Evolutionary conservation across 495 filamentous ascomycete species (phyloP).

Genomic region (Hypoxylon fuscum): DNA sequence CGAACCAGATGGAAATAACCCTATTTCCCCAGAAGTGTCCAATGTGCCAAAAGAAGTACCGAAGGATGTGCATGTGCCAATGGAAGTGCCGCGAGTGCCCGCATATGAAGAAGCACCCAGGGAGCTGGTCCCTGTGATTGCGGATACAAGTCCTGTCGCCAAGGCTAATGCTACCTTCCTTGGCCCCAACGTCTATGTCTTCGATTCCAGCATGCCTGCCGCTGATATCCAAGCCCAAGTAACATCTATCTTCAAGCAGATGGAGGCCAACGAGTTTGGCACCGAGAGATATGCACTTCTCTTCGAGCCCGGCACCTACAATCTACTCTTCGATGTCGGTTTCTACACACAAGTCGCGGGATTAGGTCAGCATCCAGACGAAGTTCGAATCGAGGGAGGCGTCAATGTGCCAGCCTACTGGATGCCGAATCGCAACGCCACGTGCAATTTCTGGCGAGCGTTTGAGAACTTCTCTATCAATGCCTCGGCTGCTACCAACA

Average conservation of each 20-base stretch:
- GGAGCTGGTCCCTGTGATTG: no score
- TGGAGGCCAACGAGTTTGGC: conserved; percentile 48
- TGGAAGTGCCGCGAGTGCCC: no score
- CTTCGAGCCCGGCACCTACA: conserved; percentile 42
- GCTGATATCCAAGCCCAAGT: conserved; percentile 35
- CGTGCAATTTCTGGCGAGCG: conserved; percentile 46
- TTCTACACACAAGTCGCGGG: conserved; percentile 47
- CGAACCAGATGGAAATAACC: no score
- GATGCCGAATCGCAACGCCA: conserved; percentile 47
- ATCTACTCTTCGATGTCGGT: conserved; percentile 44
- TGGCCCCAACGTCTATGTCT: conserved; percentile 42
- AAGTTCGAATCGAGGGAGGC: conserved; percentile 43
- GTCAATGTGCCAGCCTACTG: conserved; percentile 46
- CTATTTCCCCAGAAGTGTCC: no score
- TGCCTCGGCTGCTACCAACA: conserved; percentile 43
- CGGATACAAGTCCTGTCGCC: not conserved
- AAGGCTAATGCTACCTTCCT: conserved; percentile 39
- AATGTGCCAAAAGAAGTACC: no score
- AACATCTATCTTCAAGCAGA: conserved; percentile 42
- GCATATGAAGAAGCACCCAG: no score
- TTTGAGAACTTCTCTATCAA: conserved; percentile 47
- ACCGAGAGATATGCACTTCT: conserved; percentile 42
- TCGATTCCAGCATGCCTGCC: conserved; percentile 39
- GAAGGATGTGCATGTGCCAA: no score
- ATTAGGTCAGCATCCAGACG: conserved; percentile 39